Evolutionary conservation across 495 filamentous ascomycete species (phyloP), one percentile per base, ranked within the genome.

Genomic region (Trichoderma asperelloides): DNA sequence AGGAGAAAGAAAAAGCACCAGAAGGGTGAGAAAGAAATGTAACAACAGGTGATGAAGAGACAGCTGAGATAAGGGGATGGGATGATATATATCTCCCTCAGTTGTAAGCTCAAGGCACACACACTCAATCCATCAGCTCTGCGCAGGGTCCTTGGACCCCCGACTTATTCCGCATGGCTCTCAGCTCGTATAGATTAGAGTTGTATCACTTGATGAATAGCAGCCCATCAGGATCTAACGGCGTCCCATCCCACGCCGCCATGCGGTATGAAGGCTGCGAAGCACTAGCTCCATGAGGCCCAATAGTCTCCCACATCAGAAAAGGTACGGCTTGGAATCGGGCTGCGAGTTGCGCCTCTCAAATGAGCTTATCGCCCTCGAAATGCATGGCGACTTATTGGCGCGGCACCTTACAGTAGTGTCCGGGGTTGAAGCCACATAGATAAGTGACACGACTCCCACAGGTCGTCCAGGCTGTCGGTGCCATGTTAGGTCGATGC

Each of bases 401-500:
- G 25, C 13, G 55, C 25, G 55, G 27, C 55, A 28, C 2, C n/a
- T 1, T 5, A 23, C 21, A 60, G n/a, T 57, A 57, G 55, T 60
- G 55, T 25, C 55, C 55, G 28, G 27, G 55, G 25, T 15, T 60
- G 55, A 60, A 60, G 55, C 55, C 55, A 60, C 55, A 60, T 23
- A 60, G 55, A 60, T 60, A 60, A 60, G 55, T 60, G 25, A 27
- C 28, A 21, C 55, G 25, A 33, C 55, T 60, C 55, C 55, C 55
- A 60, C 55, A 60, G 55, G 55, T 30, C 28, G 8, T 60, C 55
- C 23, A 7, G 23, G 27, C 13, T 11, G 11, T 28, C 55, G 55
- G 55, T 60, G 55, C 47, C 55, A 60, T 30, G 55, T 60, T 60
- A 25, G 55, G 55, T 60, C 55, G 55, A 60, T 27, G 55, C 55